Evolutionary conservation across 768 basidiomycete species (phyloP).

Genomic region (Mycena haematopus): DNA sequence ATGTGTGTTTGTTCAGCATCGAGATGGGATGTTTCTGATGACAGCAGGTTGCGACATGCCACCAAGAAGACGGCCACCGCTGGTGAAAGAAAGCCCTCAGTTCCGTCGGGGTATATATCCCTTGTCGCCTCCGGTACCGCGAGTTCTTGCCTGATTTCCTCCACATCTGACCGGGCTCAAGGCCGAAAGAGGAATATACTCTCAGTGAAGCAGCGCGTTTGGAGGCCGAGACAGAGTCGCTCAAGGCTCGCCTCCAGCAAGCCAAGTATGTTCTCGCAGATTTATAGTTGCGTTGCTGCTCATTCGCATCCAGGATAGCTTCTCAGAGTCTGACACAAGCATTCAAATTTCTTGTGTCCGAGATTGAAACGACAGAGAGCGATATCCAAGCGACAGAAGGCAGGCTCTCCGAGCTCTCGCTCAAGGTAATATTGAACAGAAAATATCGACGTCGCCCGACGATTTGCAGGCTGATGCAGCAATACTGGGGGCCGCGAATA

Average conservation of each 20-base stretch:
- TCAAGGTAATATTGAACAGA: conserved; percentile 29
- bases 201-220: conserved; percentile 37
- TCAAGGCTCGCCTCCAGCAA: conserved; percentile 38
- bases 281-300: background rate
- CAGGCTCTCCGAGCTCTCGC: conserved; percentile 37
- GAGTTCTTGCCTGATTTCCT: background rate
- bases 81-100: background rate
- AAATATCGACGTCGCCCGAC: background rate
- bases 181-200: conserved; percentile 34
- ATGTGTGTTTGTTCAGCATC: conserved; percentile 30
- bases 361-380: conserved; percentile 32
- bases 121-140: conserved; percentile 32
- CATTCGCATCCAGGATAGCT: conserved; percentile 30
- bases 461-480: conserved; percentile 5
- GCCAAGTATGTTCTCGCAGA: conserved; percentile 36
- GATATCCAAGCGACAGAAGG: conserved; percentile 33
- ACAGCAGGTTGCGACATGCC: conserved; percentile 25
- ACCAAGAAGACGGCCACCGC: conserved; percentile 5
- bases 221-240: conserved; percentile 34
- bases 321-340: conserved; percentile 34
- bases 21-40: background rate
- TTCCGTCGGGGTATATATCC: conserved; percentile 28
- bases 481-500: conserved; percentile 1
- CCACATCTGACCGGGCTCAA: conserved; percentile 14
- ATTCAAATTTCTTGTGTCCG: conserved; percentile 33